Evolutionary conservation across 345 rosid species (phyloP), one percentile per base, ranked within the genome.

Genomic region (Bruguiera sexangula): DNA sequence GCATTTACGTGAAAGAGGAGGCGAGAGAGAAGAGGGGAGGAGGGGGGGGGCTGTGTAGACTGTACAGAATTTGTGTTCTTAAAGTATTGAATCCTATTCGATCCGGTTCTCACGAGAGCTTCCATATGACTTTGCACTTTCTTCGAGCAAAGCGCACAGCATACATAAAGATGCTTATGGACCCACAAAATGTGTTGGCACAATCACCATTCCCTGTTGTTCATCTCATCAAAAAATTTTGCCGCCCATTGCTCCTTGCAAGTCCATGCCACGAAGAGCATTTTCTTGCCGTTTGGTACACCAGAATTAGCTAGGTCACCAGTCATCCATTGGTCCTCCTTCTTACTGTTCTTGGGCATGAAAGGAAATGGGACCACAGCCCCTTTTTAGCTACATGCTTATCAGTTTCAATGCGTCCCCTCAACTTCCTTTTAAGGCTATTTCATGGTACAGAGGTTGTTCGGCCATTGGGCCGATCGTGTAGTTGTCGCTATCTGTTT

Each of bases 191-290:
- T 36, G 65, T 43, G 52, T 54, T 7, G 21, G 29, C 55, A 46
- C 59, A 36, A 34, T 65, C 58, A 55, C 19, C 60, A 34, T 65
- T 55, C 26, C 32, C 43, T 50, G 39, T 56, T 43, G 9, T 26
- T 22, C 2, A 10, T 63, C 64, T 22, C 2, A 10, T 63, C 64
- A 62, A 63, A 57, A 15, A 29, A 16, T 27, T 50, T 66, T 76
- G 83, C 73, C 80, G 78, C 78, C 73, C 63, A 60, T 75, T 51
- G 52, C 80, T 69, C 79, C 67, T 54, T 4, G 16, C 69, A 51
- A 53, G 66, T 32, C 30, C 43, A 36, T 48, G 62, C 34, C 70
- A 21, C 19, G 24, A 27, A 11, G 24, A 27, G 6, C 53, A 36
- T 21, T 6, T 1, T 37, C 16, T 15, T 1, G 10, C 19, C 46